Evolutionary conservation across 257 asterid species (phyloP).

Genomic region (Solanum ahanhuiri): DNA sequence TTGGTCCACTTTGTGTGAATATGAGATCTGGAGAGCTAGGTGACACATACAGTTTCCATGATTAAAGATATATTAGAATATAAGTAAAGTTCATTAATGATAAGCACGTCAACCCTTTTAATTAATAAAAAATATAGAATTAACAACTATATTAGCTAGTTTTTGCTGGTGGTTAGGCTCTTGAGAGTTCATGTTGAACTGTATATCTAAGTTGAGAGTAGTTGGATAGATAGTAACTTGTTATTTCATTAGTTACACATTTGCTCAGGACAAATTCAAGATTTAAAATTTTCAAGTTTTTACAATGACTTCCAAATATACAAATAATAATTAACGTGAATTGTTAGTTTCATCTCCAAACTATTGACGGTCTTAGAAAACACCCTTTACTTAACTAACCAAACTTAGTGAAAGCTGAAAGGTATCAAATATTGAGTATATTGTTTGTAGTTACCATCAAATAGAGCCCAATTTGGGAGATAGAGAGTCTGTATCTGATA

Average conservation of each 20-base stretch:
- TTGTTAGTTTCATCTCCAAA: background rate
- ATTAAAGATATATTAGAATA: background rate
- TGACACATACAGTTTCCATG: background rate
- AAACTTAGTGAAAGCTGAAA: background rate
- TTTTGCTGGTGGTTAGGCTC: background rate
- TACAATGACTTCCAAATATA: too few relatives aligned
- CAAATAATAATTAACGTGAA: too few relatives aligned
- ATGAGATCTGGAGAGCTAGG: background rate
- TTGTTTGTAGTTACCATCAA: background rate
- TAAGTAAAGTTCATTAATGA: conserved; percentile 1
- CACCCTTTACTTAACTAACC: too few relatives aligned
- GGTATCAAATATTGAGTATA: background rate
- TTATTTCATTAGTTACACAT: background rate
- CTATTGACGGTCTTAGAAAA: background rate
- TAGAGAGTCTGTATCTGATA: background rate
- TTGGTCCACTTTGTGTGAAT: background rate
- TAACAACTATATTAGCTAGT: background rate
- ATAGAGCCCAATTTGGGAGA: background rate
- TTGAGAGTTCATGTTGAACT: background rate
- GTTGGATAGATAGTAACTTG: background rate
- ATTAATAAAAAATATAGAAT: background rate
- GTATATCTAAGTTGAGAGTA: background rate
- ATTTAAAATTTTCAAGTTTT: too few relatives aligned
- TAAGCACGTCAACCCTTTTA: background rate
- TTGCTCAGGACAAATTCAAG: too few relatives aligned